Conservation (phyloP, 805 yeast species). For the Spencermartinsiella europaea region DNA sequence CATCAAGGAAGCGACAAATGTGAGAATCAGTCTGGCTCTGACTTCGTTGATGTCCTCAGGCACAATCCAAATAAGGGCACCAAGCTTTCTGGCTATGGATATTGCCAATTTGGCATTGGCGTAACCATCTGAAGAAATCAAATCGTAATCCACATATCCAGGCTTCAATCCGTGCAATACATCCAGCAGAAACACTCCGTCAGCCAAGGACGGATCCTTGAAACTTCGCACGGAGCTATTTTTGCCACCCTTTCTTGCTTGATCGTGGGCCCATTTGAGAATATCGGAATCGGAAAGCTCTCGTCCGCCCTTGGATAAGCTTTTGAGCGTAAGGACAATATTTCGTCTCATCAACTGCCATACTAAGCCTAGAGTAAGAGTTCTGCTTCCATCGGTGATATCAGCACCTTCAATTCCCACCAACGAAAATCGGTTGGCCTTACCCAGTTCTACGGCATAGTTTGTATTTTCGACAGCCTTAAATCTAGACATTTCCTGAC, state of each 20-base stretch:
- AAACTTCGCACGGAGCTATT: conserved; percentile 69
- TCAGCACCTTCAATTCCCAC: conserved; percentile 99
- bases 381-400: conserved; percentile 86
- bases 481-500: conserved; percentile 74
- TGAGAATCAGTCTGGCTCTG: conserved; percentile 84
- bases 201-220: conserved; percentile 71
- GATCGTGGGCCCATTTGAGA: conserved; percentile 87
- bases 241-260: conserved; percentile 82
- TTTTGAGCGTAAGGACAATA: conserved; percentile 75
- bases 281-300: conserved; percentile 82
- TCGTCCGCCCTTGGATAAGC: conserved; percentile 65
- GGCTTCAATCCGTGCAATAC: conserved; percentile 91
- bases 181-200: conserved; percentile 80
- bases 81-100: conserved; percentile 95
- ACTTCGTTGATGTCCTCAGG: conserved; percentile 99
- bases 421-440: conserved; percentile 82
- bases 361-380: conserved; percentile 84
- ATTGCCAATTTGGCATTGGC: conserved; percentile 96
- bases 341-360: conserved; percentile 99
- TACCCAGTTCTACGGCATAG: conserved; percentile 95
- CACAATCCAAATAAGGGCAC: conserved; percentile 97
- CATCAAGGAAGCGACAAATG: conserved; percentile 96
- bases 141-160: conserved; percentile 93
- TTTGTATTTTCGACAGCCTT: conserved; percentile 97
- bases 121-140: conserved; percentile 83